Percentiles rank a stretch among this genome's conserved stretches.
Evolutionary conservation across 805 yeast species (phyloP).

Genomic region (Saitoella complicata): DNA sequence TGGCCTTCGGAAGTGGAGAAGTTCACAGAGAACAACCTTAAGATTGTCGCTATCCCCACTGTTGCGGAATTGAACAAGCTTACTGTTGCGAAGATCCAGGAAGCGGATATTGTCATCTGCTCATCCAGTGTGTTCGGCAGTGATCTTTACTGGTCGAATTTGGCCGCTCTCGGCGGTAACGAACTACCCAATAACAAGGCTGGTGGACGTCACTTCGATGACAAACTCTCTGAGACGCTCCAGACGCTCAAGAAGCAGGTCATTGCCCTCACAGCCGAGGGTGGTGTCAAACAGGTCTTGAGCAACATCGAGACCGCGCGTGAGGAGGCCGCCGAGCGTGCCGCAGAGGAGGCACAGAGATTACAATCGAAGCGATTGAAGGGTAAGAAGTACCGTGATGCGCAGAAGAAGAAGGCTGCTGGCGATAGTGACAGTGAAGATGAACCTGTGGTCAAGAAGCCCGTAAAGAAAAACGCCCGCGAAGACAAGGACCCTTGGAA

Average conservation of each 20-base stretch:
- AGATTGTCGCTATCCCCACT: background rate
- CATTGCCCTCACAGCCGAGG: background rate
- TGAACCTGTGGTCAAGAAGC: too few relatives aligned
- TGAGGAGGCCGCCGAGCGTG: background rate
- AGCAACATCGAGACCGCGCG: background rate
- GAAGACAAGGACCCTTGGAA: too few relatives aligned
- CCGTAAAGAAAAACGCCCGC: too few relatives aligned
- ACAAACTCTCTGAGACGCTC: constrained; percentile 2
- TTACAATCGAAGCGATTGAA: background rate
- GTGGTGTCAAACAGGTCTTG: background rate
- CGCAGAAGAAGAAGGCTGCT: too few relatives aligned
- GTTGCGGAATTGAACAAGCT: background rate
- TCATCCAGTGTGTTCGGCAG: constrained; percentile 5
- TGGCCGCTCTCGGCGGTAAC: constrained; percentile 4
- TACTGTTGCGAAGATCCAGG: constrained; percentile 2
- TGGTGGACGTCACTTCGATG: constrained; percentile 4
- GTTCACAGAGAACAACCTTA: constrained; percentile 2
- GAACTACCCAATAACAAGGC: constrained; percentile 2
- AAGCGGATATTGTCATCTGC: constrained; percentile 4
- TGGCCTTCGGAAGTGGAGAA: constrained; percentile 5
- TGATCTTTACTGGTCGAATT: background rate
- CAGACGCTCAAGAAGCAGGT: background rate
- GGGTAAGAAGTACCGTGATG: background rate
- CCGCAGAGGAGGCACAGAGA: background rate
- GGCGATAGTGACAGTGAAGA: too few relatives aligned